Evolutionary conservation across 2,329 filamentous ascomycete species (phyloP).

Genomic region (Leptographium galeiforme): DNA sequence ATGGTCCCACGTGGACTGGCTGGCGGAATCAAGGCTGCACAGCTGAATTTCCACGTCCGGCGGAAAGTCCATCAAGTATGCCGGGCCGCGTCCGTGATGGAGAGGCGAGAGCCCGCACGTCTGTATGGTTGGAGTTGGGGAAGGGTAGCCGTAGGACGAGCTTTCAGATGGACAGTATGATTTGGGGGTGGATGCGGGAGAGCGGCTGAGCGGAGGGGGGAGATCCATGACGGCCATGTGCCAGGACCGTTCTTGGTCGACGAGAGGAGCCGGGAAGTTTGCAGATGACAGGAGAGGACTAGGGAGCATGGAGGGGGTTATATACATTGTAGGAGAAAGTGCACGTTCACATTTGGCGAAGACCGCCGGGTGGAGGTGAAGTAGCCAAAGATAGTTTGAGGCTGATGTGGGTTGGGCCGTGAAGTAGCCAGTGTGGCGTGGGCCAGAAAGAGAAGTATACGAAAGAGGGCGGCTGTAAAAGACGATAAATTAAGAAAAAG

Average conservation of each 20-base stretch:
- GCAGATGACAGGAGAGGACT: background rate
- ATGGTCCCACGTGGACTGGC: conserved; percentile 30
- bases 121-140: conserved; percentile 28
- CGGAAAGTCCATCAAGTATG: conserved; percentile 23
- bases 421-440: background rate
- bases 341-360: no score
- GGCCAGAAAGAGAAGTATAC: no score
- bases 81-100: conserved; percentile 22
- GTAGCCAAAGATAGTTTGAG: no score
- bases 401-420: no score
- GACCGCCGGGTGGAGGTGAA: no score
- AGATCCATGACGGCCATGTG: conserved; percentile 28
- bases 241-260: no score
- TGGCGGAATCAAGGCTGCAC: conserved; percentile 26
- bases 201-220: conserved; percentile 33
- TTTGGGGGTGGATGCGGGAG: conserved; percentile 28
- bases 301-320: no score
- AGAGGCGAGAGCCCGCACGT: conserved; percentile 29
- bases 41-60: conserved; percentile 24
- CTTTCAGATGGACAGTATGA: conserved; percentile 30
- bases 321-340: no score
- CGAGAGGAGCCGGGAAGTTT: background rate
- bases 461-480: background rate
- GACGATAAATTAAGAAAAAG: background rate
- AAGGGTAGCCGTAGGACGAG: conserved; percentile 30